Evolutionary conservation across 2,329 filamentous ascomycete species (phyloP), one percentile per base, ranked within the genome.

Genomic region (Apiospora sp.): DNA sequence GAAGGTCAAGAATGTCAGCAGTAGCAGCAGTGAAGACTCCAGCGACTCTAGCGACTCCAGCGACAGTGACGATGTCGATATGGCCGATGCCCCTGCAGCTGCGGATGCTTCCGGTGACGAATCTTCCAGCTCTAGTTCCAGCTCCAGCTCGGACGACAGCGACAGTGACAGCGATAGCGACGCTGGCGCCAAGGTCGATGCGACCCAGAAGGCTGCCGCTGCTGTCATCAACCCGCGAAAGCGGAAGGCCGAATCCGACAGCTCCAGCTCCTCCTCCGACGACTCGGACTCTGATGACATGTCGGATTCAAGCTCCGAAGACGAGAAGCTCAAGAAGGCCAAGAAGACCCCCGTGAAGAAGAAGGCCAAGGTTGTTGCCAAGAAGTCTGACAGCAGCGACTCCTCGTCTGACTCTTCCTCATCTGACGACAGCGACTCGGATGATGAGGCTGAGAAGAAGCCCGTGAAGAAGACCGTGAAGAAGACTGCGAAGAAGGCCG

Each of bases 201-300:
- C 74, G 49, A 69, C 76, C n/a, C 49, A 73, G 22, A 80, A 79
- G 71, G 30, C 73, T 10, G 68, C 76, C 1, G 69, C 79, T 34
- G 76, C 82, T 70, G 71, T 78, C 64, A 74, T 77, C 69, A 87
- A 87, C 43, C 82, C 82, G 1, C 78, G 88, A 73, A 92, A 92
- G 78, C 86, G 89, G 49, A 89, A 90, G 83, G 88, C 88, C 10
- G 75, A 78, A 34, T 80, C 83, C 6, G 79, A 81, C 61, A 83
- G 80, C 77, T 80, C 81, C 75, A 85, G 82, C 72, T 84, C 83
- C 46, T 79, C 76, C 10, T 82, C 82, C 4, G 81, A 81, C 4
- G 81, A 81, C 48, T 85, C 85, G 2, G 82, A 81, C 71, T 84
- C 83, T 14, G 82, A 83, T 43, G 76, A 83, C 16, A 77, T 73